Percentiles rank a stretch among this genome's conserved stretches.
phyloP scores from a whole-genome alignment of 2,329 filamentous ascomycete genomes.

The Capronia coronata region DNA sequence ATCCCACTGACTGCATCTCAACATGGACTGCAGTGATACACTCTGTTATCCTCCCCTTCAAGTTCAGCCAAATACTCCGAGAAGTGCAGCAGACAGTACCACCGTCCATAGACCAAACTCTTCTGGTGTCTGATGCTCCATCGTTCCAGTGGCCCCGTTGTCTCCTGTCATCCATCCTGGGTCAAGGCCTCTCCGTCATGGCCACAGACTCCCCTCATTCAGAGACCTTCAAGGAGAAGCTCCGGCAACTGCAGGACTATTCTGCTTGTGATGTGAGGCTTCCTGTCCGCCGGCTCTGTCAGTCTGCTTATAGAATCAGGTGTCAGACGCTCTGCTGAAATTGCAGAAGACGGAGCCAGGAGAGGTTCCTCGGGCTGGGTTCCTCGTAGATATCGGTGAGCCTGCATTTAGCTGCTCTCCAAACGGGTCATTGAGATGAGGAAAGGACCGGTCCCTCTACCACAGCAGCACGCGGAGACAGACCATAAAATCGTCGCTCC shows the following conservation, averaged over 20 bases:
- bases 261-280: constrained; percentile 40
- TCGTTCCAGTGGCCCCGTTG: not conserved
- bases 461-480: constrained; percentile 3
- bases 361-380: constrained; percentile 56
- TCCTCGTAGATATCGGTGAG: constrained; percentile 57
- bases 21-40: no score
- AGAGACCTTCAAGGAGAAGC: constrained; percentile 33
- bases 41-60: no score
- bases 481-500: constrained; percentile 35
- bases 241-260: constrained; percentile 32
- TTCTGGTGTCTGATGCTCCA: not conserved
- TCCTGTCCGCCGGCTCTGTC: not conserved
- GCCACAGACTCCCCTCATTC: not conserved
- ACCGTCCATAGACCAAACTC: no score
- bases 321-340: constrained; percentile 67
- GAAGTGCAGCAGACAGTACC: no score
- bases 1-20: not conserved
- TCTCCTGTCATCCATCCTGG: not conserved
- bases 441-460: constrained; percentile 12
- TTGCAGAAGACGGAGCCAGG: constrained; percentile 45
- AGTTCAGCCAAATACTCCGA: no score
- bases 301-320: constrained; percentile 35
- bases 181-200: not conserved
- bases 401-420: not conserved
- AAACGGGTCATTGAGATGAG: constrained; percentile 4